Percentiles rank a stretch among this genome's conserved stretches.
phyloP scores from a whole-genome alignment of 1,284 basidiomycete genomes.

The Xanthoconium separans region DNA sequence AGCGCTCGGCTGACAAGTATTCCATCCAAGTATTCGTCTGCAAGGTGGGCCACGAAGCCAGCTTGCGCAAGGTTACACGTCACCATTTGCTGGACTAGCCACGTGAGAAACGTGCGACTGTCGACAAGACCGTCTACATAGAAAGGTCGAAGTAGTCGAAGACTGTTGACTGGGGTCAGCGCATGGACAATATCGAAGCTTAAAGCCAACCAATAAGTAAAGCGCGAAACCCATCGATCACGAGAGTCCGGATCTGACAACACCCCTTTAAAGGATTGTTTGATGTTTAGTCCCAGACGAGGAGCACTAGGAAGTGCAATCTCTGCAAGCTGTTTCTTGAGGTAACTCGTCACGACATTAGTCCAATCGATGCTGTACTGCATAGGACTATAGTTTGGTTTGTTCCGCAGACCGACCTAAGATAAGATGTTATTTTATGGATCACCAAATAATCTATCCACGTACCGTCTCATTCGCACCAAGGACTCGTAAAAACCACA shows the following conservation, averaged over 20 bases:
- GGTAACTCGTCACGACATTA: slow-evolving; percentile 79
- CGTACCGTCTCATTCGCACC: slow-evolving; percentile 92
- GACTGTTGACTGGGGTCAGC: slow-evolving; percentile 41
- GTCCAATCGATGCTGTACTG: slow-evolving; percentile 94
- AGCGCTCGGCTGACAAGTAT: slow-evolving; percentile 68
- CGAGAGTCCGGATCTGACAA: slow-evolving; percentile 67
- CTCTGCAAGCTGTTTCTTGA: slow-evolving; percentile 87
- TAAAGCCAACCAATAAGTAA: slow-evolving; percentile 69
- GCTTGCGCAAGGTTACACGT: slow-evolving; percentile 82
- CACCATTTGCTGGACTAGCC: slow-evolving; percentile 80
- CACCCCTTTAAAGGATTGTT: slow-evolving; percentile 77
- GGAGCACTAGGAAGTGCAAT: slow-evolving; percentile 81
- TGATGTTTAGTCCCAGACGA: slow-evolving; percentile 70
- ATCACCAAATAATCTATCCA: neutral
- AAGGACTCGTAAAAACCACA: slow-evolving; percentile 94
- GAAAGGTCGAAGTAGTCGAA: slow-evolving; percentile 74
- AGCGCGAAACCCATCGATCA: slow-evolving; percentile 78
- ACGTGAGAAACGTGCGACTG: slow-evolving; percentile 73
- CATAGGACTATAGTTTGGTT: slow-evolving; percentile 70
- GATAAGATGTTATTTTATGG: neutral
- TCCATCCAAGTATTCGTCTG: slow-evolving; percentile 78
- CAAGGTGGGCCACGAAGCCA: slow-evolving; percentile 79
- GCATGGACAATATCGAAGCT: neutral
- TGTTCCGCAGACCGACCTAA: slow-evolving; percentile 71
- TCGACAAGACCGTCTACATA: slow-evolving; percentile 84